A percentile compares a stretch with the other conserved stretches of the same genome.
Conservation (phyloP, 345 rosid genomes). For the Angophora floribunda region DNA sequence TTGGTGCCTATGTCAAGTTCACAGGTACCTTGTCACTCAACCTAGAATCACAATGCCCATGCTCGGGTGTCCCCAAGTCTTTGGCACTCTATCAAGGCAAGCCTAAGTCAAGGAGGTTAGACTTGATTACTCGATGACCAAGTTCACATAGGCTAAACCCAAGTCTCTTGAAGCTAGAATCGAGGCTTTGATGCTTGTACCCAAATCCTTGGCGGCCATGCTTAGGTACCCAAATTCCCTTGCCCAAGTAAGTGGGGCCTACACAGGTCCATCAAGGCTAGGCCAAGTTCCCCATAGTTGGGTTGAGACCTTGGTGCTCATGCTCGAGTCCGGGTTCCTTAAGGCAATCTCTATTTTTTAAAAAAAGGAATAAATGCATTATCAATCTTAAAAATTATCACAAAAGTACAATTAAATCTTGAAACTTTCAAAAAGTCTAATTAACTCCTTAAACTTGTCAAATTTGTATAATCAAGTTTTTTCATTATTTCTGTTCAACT, state of each 20-base stretch:
- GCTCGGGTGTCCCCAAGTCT: background rate
- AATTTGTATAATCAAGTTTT: background rate
- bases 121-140: fast-evolving
- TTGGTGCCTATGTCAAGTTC: background rate
- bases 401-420: fast-evolving
- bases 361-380: too few relatives aligned
- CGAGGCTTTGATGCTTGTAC: background rate
- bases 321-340: fast-evolving
- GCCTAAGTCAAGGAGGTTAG: background rate
- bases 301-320: fast-evolving
- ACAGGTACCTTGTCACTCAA: background rate
- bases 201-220: background rate
- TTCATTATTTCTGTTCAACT: background rate
- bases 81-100: background rate
- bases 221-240: background rate
- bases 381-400: background rate
- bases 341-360: background rate
- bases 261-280: background rate
- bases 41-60: background rate
- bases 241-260: fast-evolving
- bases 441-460: too few relatives aligned
- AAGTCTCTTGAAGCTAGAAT: background rate
- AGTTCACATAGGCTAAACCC: background rate
- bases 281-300: background rate
- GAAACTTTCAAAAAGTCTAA: too few relatives aligned